Percentiles rank a stretch among this genome's conserved stretches.
Evolutionary conservation across 345 rosid species (phyloP).

Genomic region (Populus tremula): DNA sequence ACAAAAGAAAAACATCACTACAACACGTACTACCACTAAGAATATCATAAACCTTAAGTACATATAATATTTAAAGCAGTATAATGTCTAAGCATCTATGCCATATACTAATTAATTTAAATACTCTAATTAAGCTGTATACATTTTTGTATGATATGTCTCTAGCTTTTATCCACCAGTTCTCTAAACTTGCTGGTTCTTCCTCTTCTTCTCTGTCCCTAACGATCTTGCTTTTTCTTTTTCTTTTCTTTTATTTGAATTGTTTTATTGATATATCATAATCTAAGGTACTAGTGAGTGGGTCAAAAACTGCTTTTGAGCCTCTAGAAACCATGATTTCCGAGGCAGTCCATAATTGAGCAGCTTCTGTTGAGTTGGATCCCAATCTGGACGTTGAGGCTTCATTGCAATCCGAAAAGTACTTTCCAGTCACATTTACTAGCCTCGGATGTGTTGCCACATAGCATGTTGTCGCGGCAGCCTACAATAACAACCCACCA

Average conservation of each 20-base stretch:
- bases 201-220: background rate
- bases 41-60: background rate
- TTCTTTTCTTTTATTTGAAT: background rate
- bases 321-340: constrained; percentile 70
- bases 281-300: constrained; percentile 19
- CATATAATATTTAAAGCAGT: background rate
- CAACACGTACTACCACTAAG: background rate
- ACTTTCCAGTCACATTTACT: constrained; percentile 58
- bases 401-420: constrained; percentile 90
- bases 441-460: constrained; percentile 70
- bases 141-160: background rate
- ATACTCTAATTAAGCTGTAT: background rate
- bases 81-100: background rate
- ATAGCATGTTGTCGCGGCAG: constrained; percentile 93
- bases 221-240: background rate
- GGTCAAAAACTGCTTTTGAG: constrained; percentile 46
- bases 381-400: constrained; percentile 69
- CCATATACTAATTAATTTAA: background rate
- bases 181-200: background rate
- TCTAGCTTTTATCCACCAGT: background rate
- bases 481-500: constrained; percentile 33
- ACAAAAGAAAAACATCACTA: background rate
- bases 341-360: constrained; percentile 76
- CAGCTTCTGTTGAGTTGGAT: constrained; percentile 62
- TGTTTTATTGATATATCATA: background rate